Conservation (phyloP, 805 yeast species). For the Kazachstania martiniae region DNA sequence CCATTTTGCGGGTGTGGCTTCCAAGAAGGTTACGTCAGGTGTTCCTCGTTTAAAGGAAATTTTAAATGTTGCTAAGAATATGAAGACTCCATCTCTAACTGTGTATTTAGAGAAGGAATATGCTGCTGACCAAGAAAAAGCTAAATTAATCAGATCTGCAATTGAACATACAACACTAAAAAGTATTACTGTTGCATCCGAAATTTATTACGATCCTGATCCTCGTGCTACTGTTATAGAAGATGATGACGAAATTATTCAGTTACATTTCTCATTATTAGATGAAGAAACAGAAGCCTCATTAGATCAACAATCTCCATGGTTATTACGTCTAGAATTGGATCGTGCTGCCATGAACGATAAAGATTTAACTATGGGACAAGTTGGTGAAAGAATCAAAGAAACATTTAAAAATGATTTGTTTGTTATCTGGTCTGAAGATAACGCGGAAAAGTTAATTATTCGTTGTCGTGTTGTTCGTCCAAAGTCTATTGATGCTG, state of each 20-base stretch:
- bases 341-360: conserved; percentile 99
- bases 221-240: conserved; percentile 94
- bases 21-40: conserved; percentile 92
- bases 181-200: conserved; percentile 95
- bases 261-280: conserved; percentile 93
- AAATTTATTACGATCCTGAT: conserved; percentile 95
- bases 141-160: conserved; percentile 91
- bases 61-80: conserved; percentile 94
- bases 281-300: conserved; percentile 95
- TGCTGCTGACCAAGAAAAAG: conserved; percentile 83
- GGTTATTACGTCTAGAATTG: conserved; percentile 91
- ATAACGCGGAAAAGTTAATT: conserved; percentile 91
- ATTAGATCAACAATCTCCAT: conserved; percentile 91
- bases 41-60: conserved; percentile 97
- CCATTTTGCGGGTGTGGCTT: conserved; percentile 97
- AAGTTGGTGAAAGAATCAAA: conserved; percentile 91
- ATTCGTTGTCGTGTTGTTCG: conserved; percentile 98
- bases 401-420: conserved; percentile 89
- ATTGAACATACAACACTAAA: conserved; percentile 92
- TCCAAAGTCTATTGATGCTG: conserved; percentile 87
- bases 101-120: conserved; percentile 77
- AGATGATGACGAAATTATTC: conserved; percentile 95
- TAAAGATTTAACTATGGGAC: conserved; percentile 94
- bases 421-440: conserved; percentile 98
- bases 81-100: conserved; percentile 98